Conservation (phyloP, 106 monocot species). For the Allium cepa region DNA sequence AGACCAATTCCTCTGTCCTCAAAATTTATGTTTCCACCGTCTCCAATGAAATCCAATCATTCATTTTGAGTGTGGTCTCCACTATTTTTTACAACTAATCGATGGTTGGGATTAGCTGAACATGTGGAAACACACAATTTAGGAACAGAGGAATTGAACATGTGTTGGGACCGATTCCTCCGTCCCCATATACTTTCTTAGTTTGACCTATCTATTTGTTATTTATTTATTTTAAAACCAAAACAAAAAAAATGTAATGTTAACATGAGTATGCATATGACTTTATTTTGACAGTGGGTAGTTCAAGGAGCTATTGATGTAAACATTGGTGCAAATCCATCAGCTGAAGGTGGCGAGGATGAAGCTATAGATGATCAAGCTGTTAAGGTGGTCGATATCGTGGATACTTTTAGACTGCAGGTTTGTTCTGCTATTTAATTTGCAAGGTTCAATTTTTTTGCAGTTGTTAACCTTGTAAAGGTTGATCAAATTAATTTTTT, state of each 20-base stretch:
- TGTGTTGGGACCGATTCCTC: too few species aligned
- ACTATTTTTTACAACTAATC: too few species aligned
- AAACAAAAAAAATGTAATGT: not conserved
- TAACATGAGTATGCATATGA: not conserved
- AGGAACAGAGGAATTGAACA: too few species aligned
- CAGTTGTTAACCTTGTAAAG: not conserved
- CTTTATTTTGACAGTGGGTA: slow-evolving; percentile 50
- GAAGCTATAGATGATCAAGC: slow-evolving; percentile 67
- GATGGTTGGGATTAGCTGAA: too few species aligned
- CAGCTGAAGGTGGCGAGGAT: slow-evolving; percentile 78
- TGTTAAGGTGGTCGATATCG: slow-evolving; percentile 79
- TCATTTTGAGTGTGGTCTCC: too few species aligned
- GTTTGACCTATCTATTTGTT: too few species aligned
- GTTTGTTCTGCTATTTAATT: slow-evolving; percentile 7
- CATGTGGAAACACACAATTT: too few species aligned
- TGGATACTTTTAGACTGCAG: slow-evolving; percentile 80
- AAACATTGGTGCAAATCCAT: slow-evolving; percentile 85
- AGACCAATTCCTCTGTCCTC: too few species aligned
- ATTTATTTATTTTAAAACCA: too few species aligned
- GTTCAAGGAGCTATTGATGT: slow-evolving; percentile 57
- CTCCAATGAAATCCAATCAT: too few species aligned
- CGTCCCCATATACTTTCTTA: too few species aligned
- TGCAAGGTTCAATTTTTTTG: not conserved
- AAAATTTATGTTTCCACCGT: too few species aligned
- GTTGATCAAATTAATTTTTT: not conserved